Evolutionary conservation across 2,329 filamentous ascomycete genomes (phyloP).

Genomic region (Aspergillus ustus): DNA sequence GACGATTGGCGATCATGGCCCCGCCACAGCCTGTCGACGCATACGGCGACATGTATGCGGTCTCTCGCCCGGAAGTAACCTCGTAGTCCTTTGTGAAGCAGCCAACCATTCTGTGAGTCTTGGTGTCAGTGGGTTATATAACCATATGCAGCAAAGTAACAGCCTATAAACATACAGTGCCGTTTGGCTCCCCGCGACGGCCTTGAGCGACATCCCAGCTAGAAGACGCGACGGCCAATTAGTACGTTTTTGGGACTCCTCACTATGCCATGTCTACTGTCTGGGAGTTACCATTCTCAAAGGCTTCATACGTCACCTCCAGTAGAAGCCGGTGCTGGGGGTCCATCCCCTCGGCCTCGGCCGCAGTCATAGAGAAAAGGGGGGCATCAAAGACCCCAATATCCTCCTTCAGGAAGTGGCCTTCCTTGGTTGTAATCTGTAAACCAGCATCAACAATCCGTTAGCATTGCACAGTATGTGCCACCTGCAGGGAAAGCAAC

Average conservation of each 20-base stretch:
- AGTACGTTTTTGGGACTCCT: too few species aligned
- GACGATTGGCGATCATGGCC: constrained; percentile 25
- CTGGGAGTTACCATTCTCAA: constrained; percentile 35
- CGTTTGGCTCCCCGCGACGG: not conserved
- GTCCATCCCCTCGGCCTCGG: constrained; percentile 36
- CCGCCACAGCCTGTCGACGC: not conserved
- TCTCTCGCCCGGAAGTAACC: not conserved
- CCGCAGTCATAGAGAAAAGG: constrained; percentile 38
- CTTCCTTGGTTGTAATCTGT: too few species aligned
- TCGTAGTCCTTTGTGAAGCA: not conserved
- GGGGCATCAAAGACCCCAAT: constrained; percentile 35
- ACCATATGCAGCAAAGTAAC: too few species aligned
- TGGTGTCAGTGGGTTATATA: too few species aligned
- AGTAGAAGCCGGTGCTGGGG: constrained; percentile 35
- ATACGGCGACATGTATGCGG: not conserved
- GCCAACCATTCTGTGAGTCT: not conserved
- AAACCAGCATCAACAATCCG: too few species aligned
- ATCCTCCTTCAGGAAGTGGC: constrained; percentile 30
- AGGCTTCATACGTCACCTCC: constrained; percentile 32
- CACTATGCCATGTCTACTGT: too few species aligned
- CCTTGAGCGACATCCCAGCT: not conserved
- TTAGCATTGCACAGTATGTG: too few species aligned
- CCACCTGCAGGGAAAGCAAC: too few species aligned
- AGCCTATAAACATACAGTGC: too few species aligned
- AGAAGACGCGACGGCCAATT: too few species aligned